Evolutionary conservation across 2,329 filamentous ascomycete species (phyloP), one percentile per base, ranked within the genome.

Genomic region (Emericellopsis cladophorae): DNA sequence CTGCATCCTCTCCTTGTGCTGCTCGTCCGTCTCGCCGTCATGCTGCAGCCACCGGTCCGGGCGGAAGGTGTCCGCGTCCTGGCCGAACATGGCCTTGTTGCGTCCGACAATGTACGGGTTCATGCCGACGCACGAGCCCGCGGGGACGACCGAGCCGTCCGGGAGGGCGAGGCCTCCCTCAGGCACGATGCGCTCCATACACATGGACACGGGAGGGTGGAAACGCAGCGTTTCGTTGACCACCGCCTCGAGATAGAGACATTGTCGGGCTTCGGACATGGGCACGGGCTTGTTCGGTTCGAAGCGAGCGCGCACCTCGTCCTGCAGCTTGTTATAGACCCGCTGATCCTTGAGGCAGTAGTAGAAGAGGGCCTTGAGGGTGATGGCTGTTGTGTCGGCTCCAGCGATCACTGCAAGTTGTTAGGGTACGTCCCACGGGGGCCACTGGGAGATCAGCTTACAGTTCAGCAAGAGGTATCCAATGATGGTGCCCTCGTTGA

Each of bases 211-310:
- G 0, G 84, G 81, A 0, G 85, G 84, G 54, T 89, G 82, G 49
- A 87, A 55, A 11, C 84, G 75, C 63, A 89, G 84, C 5, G 80
- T 75, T 57, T 92, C 85, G 52, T 89, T 84, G 50, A 90, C 71
- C 42, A 78, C 79, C 4, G 84, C 84, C 51, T 88, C 81, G 6
- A 92, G 74, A 55, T 89, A 92, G 0, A 76, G 74, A 15, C n/a
- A 15, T 11, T 34, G 16, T n/a, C 40, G 40, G 26, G 40, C 40
- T 7, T 29, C 37, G 10, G 40, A 31, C 18, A 37, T 35, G 21
- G 40, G 35, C 16, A 35, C 36, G 10, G 40, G 40, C 10, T 38
- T 35, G 12, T n/a, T n/a, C 15, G 40, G 36, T 14, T 37, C 16
- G 9, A 42, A 35, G 35, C 36, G 36, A 29, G 36, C 23, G 9